Evolutionary conservation across 129 eudicot genomes (phyloP), one percentile per base, ranked within the genome.

Genomic region (Flaveria linearis): DNA sequence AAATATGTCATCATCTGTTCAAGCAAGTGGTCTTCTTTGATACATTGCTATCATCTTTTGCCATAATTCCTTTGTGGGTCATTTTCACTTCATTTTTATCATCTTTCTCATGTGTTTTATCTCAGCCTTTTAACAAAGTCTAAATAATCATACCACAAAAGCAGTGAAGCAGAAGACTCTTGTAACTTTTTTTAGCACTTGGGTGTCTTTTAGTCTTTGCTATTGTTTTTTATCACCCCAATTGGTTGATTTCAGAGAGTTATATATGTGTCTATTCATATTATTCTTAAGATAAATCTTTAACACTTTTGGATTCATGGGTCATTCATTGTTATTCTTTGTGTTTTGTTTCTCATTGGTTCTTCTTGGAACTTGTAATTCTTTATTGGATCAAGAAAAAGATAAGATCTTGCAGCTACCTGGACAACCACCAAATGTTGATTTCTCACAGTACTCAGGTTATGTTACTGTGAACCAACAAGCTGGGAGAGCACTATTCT

Each of bases 401-500:
- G 98, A 94, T 83, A 94, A 76, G 83, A 87, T 94, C 33, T 67
- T 9, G 12, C 71, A 84, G 47, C 85, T 94, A 57, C 99, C 99
- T 72, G 99, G 99, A 49, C 97, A 94, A 74, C 99, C 99, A 50
- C 16, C 84, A 61, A 85, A 91, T 87, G 89, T 89, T 60, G 86
- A 85, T 26, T 94, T 94, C 57, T 68, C 81, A 20, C 97, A 91
- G 85, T 94, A 91, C 57, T 87, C 99, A 2, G 99, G 99, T 57
- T 94, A 94, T 82, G 89, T 94, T 16, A 94, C 91, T 76, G 96
- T 89, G 47, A 89, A 91, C 74, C 78, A 86, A 76, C 23, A 81
- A 60, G 90, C 96, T 70, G 99, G 99, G 60, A 87, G 93, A 71
- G 90, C 99, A 70, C 65, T 94, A 76, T 94, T 94, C 84, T 94